These are phyloP conservation scores for Neurospora cerealis DNA, from an alignment of 495 filamentous ascomycete genomes.

Conservation along the genomic window DNA sequence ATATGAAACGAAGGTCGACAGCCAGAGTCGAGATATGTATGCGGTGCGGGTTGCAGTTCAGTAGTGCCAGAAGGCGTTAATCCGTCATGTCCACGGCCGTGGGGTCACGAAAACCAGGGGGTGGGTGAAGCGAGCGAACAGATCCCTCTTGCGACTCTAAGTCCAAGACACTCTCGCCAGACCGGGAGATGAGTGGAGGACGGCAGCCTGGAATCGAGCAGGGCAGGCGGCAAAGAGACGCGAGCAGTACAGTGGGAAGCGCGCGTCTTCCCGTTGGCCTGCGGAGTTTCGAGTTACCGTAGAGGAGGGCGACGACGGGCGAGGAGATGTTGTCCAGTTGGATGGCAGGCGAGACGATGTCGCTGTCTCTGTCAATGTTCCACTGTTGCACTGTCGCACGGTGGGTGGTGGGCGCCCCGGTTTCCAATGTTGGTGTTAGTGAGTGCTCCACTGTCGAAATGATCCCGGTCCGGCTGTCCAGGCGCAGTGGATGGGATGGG, in stretches of 20 bases:
- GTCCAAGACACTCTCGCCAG: conserved; percentile 17
- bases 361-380: background rate
- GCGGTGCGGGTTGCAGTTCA: background rate
- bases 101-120: background rate
- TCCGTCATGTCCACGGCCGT: background rate
- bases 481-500: background rate
- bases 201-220: conserved; percentile 10
- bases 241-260: conserved; percentile 23
- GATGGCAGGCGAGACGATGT: background rate
- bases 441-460: background rate
- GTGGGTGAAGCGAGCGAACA: background rate
- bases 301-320: conserved; percentile 1
- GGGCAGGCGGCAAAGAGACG: conserved; percentile 28
- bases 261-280: conserved; percentile 23
- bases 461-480: background rate
- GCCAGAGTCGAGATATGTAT: background rate
- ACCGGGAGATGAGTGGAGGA: conserved; percentile 24
- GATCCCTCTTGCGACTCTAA: conserved; percentile 1
- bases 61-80: background rate
- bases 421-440: background rate
- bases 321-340: background rate
- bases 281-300: conserved; percentile 6
- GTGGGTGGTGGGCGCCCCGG: background rate
- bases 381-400: background rate
- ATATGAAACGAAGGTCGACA: background rate